These are phyloP conservation scores for Abrus pulchellus DNA, from an alignment of 306 rosid genomes.

Conservation along the genomic window DNA sequence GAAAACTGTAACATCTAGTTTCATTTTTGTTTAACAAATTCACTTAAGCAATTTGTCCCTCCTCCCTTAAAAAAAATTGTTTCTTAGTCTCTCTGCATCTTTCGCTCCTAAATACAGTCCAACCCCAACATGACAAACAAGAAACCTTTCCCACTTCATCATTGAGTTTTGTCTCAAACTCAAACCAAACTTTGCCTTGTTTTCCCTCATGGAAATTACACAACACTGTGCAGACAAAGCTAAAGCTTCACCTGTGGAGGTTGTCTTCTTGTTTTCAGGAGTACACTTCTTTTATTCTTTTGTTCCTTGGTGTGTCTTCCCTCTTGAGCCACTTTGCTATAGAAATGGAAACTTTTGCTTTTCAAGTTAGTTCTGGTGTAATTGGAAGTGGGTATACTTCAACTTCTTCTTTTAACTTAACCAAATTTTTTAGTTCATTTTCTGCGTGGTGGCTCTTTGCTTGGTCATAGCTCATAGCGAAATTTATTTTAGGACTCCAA, in stretches of 20 bases:
- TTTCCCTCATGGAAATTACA: slow-evolving; percentile 27
- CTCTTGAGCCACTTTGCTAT: slow-evolving; percentile 29
- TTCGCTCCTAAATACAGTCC: neutral
- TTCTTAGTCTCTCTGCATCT: neutral
- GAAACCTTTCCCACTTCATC: slow-evolving; percentile 41
- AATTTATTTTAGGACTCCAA: slow-evolving; percentile 53
- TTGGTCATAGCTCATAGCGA: slow-evolving; percentile 44
- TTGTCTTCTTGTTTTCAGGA: slow-evolving; percentile 33
- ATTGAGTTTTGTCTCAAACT: slow-evolving; percentile 26
- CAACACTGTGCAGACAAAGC: slow-evolving; percentile 13
- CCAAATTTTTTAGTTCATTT: no score
- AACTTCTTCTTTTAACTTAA: slow-evolving; percentile 54
- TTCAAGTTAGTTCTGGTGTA: slow-evolving; percentile 40
- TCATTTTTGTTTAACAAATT: no score
- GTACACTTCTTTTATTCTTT: neutral
- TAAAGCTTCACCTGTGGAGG: neutral
- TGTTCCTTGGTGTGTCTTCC: neutral
- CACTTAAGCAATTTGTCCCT: no score
- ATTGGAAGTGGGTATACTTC: slow-evolving; percentile 62
- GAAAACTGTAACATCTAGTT: no score
- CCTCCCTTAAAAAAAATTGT: no score
- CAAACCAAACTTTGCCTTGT: neutral
- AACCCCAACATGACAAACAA: slow-evolving; percentile 31
- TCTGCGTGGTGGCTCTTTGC: no score
- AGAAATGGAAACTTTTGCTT: slow-evolving; percentile 63